A percentile compares a stretch with the other conserved stretches of the same genome.
phyloP scores from a whole-genome alignment of 495 filamentous ascomycete species.

The Cairneyella variabilis region DNA sequence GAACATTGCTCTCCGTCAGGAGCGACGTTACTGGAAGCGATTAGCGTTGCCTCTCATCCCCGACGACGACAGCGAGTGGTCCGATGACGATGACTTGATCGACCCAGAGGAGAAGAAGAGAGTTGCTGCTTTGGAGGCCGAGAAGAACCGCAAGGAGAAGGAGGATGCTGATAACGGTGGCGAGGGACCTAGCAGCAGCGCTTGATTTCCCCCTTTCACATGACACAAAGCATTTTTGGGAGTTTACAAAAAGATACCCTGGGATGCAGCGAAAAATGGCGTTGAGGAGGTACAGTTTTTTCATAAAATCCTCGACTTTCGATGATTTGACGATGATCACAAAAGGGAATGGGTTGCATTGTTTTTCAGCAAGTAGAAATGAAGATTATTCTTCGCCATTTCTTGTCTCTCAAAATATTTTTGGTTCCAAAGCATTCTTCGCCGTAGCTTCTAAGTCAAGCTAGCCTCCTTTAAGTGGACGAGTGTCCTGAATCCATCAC shows the following conservation, averaged over 20 bases:
- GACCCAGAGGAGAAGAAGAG: slow-evolving; percentile 47
- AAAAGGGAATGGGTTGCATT: too few relatives aligned
- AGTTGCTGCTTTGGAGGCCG: slow-evolving; percentile 4
- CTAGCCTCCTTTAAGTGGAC: too few relatives aligned
- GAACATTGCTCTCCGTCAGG: slow-evolving; percentile 39
- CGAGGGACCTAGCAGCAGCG: not conserved
- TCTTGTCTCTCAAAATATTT: too few relatives aligned
- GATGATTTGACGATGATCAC: too few relatives aligned
- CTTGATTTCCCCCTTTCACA: slow-evolving; percentile 6
- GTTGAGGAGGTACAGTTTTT: too few relatives aligned
- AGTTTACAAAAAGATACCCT: slow-evolving; percentile 1
- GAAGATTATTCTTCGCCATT: too few relatives aligned
- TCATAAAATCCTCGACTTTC: too few relatives aligned
- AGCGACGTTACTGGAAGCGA: slow-evolving; percentile 52
- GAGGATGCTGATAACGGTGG: slow-evolving; percentile 14
- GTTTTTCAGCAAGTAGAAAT: too few relatives aligned
- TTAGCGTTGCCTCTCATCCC: slow-evolving; percentile 48
- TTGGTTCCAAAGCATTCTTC: too few relatives aligned
- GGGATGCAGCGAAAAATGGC: too few relatives aligned
- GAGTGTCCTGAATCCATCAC: too few relatives aligned
- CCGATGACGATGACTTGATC: slow-evolving; percentile 52
- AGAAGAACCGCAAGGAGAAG: slow-evolving; percentile 19
- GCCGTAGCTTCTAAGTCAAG: too few relatives aligned
- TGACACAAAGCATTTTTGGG: not conserved
- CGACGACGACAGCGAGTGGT: slow-evolving; percentile 47